Evolutionary conservation across 2,329 filamentous ascomycete species (phyloP), one percentile per base, ranked within the genome.

Genomic region (Curvularia lunata): DNA sequence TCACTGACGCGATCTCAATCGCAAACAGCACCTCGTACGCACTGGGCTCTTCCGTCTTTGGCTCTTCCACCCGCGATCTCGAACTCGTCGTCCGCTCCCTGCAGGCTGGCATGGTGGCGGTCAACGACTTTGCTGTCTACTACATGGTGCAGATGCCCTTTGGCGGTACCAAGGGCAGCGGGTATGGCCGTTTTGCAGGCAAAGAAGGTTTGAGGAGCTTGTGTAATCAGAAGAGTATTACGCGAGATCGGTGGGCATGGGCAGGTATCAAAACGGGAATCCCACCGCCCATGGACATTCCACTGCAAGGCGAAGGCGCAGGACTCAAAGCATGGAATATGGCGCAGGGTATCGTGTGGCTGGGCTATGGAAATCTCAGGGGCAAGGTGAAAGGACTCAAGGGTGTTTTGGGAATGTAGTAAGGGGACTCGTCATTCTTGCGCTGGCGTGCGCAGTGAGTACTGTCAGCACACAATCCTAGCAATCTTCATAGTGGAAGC

Each of bases 71-170:
- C 58, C 83, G 85, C 55, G 81, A 82, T 1, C 81, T 97, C 1
- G 77, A 84, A 16, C 80, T 80, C 16, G 86, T 96, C 27, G 86
- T 94, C 1, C 78, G 78, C 19, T 85, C 86, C 23, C 83, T 97
- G 50, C 86, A 89, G 61, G 88, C 90, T 0, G 95, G 95, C 43
- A 97, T 97, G 90, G 91, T 98, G 0, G 88, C 92, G 23, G 86
- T 99, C 66, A 99, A 99, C 75, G 95, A 99, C 79, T 99, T 99
- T 72, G 95, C 89, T 19, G 89, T 88, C 27, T 97, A 88, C 77
- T 99, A 99, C 74, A 92, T 94, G 51, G 93, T 96, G 7, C 92
- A 97, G 78, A 80, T 99, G 38, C 95, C 95, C 0, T 99, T 99
- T 77, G 95, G 95, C 37, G 95, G 93, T 52, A 87, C 91, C n/a